phyloP scores from a whole-genome alignment of 1,284 basidiomycete species.

The Tremellales sp. region DNA sequence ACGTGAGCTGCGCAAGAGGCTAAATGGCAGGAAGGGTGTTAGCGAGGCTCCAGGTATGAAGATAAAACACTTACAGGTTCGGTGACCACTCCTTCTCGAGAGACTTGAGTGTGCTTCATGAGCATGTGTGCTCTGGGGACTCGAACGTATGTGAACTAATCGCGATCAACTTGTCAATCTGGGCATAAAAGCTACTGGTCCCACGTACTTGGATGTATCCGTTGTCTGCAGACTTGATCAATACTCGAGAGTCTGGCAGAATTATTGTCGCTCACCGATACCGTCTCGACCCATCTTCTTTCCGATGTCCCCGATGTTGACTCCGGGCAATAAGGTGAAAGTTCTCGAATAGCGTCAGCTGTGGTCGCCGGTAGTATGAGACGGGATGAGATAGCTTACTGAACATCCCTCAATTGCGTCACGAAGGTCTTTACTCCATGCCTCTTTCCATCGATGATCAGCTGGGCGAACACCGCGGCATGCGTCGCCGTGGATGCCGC shows the following conservation, averaged over 20 bases:
- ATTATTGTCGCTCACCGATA: conserved; percentile 40
- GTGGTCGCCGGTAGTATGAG: neutral
- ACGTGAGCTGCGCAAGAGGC: conserved; percentile 57
- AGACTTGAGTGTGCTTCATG: conserved; percentile 58
- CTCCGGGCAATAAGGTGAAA: conserved; percentile 52
- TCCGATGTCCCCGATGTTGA: conserved; percentile 58
- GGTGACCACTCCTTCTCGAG: conserved; percentile 50
- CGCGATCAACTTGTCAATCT: neutral
- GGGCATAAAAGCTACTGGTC: neutral
- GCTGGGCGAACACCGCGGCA: conserved; percentile 56
- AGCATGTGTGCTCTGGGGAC: conserved; percentile 57
- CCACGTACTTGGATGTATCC: conserved; percentile 45
- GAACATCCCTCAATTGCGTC: conserved; percentile 54
- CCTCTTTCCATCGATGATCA: conserved; percentile 55
- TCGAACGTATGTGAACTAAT: conserved; percentile 56
- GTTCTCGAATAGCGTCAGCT: conserved; percentile 32
- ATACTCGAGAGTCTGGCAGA: neutral
- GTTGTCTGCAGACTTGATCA: conserved; percentile 41
- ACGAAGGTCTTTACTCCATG: conserved; percentile 59
- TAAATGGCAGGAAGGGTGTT: conserved; percentile 33
- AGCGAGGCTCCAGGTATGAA: neutral
- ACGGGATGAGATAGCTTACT: conserved; percentile 36
- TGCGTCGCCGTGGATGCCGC: conserved; percentile 58
- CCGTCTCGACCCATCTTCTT: conserved; percentile 60
- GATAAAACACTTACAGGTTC: conserved; percentile 34